phyloP scores from a whole-genome alignment of 1,139 yeast species.

The Neolecta irregularis region DNA sequence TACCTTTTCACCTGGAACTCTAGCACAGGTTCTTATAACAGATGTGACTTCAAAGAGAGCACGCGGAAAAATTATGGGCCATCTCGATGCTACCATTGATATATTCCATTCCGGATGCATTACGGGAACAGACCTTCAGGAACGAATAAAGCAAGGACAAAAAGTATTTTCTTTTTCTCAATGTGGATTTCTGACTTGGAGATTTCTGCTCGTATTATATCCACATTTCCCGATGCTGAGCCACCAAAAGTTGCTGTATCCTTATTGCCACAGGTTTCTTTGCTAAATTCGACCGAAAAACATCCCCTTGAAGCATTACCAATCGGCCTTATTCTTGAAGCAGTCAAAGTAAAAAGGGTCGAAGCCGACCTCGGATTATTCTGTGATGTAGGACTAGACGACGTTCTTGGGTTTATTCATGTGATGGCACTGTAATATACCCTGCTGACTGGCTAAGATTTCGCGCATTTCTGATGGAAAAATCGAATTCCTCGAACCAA shows the following conservation, averaged over 20 bases:
- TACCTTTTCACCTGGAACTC: conserved; percentile 68
- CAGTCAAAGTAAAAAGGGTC: conserved; percentile 40
- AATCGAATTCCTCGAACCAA: conserved; percentile 28
- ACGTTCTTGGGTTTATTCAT: conserved; percentile 48
- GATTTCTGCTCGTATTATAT: conserved; percentile 50
- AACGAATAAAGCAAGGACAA: conserved; percentile 51
- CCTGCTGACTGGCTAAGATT: conserved; percentile 18
- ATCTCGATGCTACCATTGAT: conserved; percentile 57
- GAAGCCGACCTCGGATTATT: conserved; percentile 28
- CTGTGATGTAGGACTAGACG: conserved; percentile 36
- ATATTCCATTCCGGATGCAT: conserved; percentile 45
- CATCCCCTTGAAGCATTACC: conserved; percentile 55
- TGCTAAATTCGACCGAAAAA: conserved; percentile 18
- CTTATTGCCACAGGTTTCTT: conserved; percentile 39
- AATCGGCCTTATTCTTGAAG: conserved; percentile 54
- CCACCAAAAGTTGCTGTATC: conserved; percentile 52
- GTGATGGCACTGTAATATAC: neutral
- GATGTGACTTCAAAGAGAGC: conserved; percentile 29
- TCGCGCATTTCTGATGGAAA: conserved; percentile 47
- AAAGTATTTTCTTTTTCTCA: conserved; percentile 23
- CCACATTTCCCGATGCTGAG: conserved; percentile 31
- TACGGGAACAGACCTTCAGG: conserved; percentile 36
- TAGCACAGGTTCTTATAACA: conserved; percentile 59
- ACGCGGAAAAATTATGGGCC: conserved; percentile 66
- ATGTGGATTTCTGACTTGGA: neutral